phyloP scores from a whole-genome alignment of 768 basidiomycete genomes.

The Ephemerocybe angulata region DNA sequence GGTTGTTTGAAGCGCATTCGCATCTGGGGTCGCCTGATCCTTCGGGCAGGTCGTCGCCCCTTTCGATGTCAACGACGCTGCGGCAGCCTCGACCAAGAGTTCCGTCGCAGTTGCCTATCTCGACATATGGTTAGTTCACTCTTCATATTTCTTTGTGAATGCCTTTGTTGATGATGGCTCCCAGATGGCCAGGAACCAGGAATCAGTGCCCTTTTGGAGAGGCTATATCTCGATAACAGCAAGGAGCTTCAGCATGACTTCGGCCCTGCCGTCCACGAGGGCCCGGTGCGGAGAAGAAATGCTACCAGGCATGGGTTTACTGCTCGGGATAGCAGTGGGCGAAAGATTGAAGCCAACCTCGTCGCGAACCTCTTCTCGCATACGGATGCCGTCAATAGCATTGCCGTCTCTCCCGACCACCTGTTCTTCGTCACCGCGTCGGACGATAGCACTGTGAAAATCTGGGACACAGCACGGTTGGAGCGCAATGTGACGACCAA shows the following conservation, averaged over 20 bases:
- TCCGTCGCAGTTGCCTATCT: slow-evolving; percentile 57
- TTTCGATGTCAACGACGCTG: slow-evolving; percentile 55
- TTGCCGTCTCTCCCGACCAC: slow-evolving; percentile 91
- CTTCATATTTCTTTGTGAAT: neutral
- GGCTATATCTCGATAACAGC: slow-evolving; percentile 82
- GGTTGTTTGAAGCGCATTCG: slow-evolving; percentile 74
- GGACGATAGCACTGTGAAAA: slow-evolving; percentile 89
- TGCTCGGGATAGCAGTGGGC: slow-evolving; percentile 55
- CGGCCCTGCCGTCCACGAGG: slow-evolving; percentile 82
- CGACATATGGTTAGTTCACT: slow-evolving; percentile 59
- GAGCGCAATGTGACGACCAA: slow-evolving; percentile 93
- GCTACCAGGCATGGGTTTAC: slow-evolving; percentile 65
- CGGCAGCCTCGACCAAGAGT: slow-evolving; percentile 46
- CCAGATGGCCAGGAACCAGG: slow-evolving; percentile 90
- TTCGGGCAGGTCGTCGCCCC: slow-evolving; percentile 78
- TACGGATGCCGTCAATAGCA: slow-evolving; percentile 68
- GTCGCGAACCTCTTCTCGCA: slow-evolving; percentile 86
- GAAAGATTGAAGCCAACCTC: slow-evolving; percentile 72
- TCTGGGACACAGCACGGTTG: slow-evolving; percentile 90
- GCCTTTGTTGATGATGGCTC: slow-evolving; percentile 1
- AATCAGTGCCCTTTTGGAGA: slow-evolving; percentile 85
- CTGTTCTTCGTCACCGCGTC: slow-evolving; percentile 92
- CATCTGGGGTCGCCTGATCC: slow-evolving; percentile 63
- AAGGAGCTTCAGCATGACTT: slow-evolving; percentile 88
- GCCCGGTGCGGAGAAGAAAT: slow-evolving; percentile 74